Evolutionary conservation across 345 rosid genomes (phyloP).

Genomic region (Gossypium stocksii): DNA sequence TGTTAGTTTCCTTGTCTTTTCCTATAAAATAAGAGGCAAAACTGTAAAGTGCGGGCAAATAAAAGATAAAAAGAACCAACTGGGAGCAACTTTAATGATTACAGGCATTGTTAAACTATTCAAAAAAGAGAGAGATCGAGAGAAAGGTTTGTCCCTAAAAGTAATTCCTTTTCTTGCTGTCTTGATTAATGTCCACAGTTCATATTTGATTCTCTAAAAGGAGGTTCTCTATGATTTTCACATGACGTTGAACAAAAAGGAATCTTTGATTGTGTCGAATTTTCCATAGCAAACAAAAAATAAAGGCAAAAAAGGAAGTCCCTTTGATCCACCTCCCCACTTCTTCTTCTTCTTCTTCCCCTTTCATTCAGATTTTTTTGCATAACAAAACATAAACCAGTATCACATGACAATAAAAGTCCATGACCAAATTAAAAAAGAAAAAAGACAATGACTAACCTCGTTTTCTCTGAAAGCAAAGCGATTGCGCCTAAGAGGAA

Average conservation of each 20-base stretch:
- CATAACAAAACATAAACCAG: not conserved
- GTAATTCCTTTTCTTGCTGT: not conserved
- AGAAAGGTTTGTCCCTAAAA: not conserved
- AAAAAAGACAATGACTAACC: constrained; percentile 33
- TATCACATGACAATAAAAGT: not conserved
- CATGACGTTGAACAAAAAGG: not conserved
- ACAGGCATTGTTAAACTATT: not conserved
- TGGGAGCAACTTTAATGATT: not conserved
- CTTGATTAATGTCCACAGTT: not conserved
- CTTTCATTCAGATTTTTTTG: not conserved
- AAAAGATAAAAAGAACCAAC: not conserved
- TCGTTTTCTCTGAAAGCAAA: constrained; percentile 71
- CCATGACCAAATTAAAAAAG: not conserved
- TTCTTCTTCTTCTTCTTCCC: not conserved
- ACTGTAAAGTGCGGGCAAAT: not conserved
- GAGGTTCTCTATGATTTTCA: not conserved
- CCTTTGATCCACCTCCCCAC: too few species aligned
- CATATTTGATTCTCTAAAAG: not conserved
- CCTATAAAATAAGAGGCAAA: not conserved
- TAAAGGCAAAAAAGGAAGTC: not conserved
- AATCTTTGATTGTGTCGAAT: not conserved
- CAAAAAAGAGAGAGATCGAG: not conserved
- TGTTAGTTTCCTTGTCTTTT: not conserved
- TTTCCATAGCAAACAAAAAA: not conserved
- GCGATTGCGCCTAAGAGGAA: constrained; percentile 63